Percentiles rank a stretch among this genome's conserved stretches.
phyloP scores from a whole-genome alignment of 257 asterid species.

The Petunia secreta region DNA sequence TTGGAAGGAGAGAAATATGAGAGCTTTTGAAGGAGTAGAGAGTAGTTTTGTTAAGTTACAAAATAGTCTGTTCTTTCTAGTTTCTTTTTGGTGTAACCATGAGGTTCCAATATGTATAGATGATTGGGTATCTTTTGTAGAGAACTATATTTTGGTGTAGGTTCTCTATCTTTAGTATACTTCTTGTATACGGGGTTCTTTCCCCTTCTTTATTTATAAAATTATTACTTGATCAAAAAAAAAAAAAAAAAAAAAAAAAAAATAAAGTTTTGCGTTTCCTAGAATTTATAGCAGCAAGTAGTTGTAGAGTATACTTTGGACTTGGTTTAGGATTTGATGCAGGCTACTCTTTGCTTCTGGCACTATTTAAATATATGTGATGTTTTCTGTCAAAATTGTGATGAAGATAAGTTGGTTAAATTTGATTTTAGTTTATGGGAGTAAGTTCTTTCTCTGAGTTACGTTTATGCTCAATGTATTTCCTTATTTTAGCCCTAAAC shows the following conservation, averaged over 20 bases:
- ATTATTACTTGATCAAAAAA: neutral
- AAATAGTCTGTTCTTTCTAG: too few relatives aligned
- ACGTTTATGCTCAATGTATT: conserved; percentile 3
- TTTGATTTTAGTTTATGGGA: neutral
- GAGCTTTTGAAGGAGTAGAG: too few relatives aligned
- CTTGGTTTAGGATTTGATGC: neutral
- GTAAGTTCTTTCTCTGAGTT: neutral
- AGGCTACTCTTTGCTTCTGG: conserved; percentile 1
- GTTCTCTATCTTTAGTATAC: too few relatives aligned
- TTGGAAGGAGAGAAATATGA: too few relatives aligned
- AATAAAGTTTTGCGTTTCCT: conserved; percentile 4
- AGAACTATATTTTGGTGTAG: too few relatives aligned
- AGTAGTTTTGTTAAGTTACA: too few relatives aligned
- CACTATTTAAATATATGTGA: neutral
- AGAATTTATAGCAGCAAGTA: conserved; percentile 7
- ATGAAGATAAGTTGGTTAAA: conserved; percentile 14
- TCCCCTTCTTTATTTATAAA: too few relatives aligned
- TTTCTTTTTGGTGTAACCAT: too few relatives aligned
- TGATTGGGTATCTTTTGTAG: too few relatives aligned
- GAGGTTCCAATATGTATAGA: too few relatives aligned
- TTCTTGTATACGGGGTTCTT: too few relatives aligned
- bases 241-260: neutral
- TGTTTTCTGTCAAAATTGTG: conserved; percentile 17
- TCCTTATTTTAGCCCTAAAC: conserved; percentile 3
- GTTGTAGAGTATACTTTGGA: neutral